These are phyloP conservation scores for Aspergillus caelatus DNA, from an alignment of 2,329 filamentous ascomycete species.

Conservation along the genomic window DNA sequence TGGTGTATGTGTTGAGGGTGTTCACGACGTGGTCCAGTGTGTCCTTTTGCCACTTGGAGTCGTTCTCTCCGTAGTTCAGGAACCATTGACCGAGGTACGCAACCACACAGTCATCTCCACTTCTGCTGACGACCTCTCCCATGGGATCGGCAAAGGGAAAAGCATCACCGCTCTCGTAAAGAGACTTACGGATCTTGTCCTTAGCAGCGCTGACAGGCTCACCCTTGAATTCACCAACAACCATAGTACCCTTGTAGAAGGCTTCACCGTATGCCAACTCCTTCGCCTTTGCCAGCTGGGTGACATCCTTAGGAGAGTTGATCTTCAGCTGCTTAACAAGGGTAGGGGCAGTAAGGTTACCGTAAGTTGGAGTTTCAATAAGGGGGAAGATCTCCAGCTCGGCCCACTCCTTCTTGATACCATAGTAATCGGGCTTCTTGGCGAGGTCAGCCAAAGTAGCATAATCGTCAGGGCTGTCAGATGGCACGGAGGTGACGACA, in stretches of 20 bases:
- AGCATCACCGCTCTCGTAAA: conserved; percentile 76
- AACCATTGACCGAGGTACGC: conserved; percentile 97
- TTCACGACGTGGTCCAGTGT: conserved; percentile 74
- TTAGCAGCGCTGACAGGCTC: conserved; percentile 85
- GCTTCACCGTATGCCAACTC: conserved; percentile 96
- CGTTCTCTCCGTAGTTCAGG: conserved; percentile 89
- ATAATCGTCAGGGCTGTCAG: conserved; percentile 93
- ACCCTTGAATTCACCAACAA: conserved; percentile 84
- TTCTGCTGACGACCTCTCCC: conserved; percentile 82
- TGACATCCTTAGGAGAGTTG: conserved; percentile 90
- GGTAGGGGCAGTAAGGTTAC: conserved; percentile 78
- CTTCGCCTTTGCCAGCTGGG: conserved; percentile 89
- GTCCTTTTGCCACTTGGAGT: conserved; percentile 73
- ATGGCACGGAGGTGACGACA: conserved; percentile 93
- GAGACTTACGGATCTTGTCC: conserved; percentile 75
- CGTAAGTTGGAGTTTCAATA: conserved; percentile 85
- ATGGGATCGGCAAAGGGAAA: conserved; percentile 96
- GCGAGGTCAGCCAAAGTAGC: conserved; percentile 83
- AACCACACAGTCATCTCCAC: conserved; percentile 89
- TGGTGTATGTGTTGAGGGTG: conserved; percentile 76
- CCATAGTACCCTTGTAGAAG: conserved; percentile 92
- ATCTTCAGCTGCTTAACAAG: conserved; percentile 95
- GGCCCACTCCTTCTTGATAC: conserved; percentile 95
- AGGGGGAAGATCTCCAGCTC: conserved; percentile 87
- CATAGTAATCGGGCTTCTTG: conserved; percentile 96